These are phyloP conservation scores for Globisporangium recalcitrans DNA, from an alignment of 352 stramenopile species.

Conservation along the genomic window DNA sequence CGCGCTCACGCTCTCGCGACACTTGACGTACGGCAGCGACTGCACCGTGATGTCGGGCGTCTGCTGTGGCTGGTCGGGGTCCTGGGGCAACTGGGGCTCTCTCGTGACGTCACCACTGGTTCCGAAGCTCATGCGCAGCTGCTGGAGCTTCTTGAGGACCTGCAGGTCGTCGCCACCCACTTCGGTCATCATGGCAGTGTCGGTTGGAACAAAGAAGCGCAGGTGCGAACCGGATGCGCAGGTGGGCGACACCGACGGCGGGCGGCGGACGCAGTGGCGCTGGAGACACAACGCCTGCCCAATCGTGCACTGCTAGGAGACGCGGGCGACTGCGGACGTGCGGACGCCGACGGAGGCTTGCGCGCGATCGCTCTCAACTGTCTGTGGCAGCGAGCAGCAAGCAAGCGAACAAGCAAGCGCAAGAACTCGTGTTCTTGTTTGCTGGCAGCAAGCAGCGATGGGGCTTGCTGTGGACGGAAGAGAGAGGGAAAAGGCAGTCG, in stretches of 20 bases:
- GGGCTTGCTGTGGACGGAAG: background rate
- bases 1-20: conserved; percentile 43
- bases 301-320: conserved; percentile 29
- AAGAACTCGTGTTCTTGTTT: background rate
- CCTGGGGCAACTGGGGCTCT: background rate
- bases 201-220: conserved; percentile 13
- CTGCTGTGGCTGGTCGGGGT: background rate
- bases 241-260: conserved; percentile 8
- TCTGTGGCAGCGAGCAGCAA: conserved; percentile 4
- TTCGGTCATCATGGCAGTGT: conserved; percentile 19
- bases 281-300: conserved; percentile 53
- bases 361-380: conserved; percentile 12
- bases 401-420: background rate
- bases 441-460: background rate
- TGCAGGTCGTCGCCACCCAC: background rate
- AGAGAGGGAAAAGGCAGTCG: background rate
- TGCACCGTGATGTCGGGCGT: conserved; percentile 35
- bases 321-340: background rate
- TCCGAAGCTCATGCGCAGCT: conserved; percentile 2
- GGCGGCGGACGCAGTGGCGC: conserved; percentile 25
- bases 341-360: background rate
- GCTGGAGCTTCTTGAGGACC: conserved; percentile 6
- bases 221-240: conserved; percentile 1
- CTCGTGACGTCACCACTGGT: background rate
- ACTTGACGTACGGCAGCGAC: conserved; percentile 71